phyloP scores from a whole-genome alignment of 2,329 filamentous ascomycete genomes.

The Emericellopsis atlantica region DNA sequence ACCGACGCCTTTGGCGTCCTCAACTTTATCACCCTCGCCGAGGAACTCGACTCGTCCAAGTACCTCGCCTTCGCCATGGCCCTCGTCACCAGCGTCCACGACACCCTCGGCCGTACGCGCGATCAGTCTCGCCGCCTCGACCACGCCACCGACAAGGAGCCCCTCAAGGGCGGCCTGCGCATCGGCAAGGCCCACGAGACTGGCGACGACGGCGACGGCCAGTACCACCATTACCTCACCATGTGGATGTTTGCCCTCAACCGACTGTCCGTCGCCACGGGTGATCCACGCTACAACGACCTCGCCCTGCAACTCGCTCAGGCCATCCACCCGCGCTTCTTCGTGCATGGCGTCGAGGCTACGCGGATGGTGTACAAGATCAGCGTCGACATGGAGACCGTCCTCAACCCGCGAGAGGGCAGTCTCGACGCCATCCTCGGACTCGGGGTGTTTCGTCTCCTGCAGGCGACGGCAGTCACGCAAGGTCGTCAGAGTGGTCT shows the following conservation, averaged over 20 bases:
- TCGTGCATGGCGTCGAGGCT: slow-evolving; percentile 12
- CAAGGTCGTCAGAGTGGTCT: slow-evolving; percentile 13
- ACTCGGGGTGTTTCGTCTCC: slow-evolving; percentile 33
- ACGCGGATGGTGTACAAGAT: slow-evolving; percentile 42
- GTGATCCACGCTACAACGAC: slow-evolving; percentile 31
- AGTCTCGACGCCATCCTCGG: slow-evolving; percentile 44
- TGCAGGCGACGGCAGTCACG: slow-evolving; percentile 26
- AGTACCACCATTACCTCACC: slow-evolving; percentile 50
- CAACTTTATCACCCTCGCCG: slow-evolving; percentile 42
- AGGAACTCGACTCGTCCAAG: slow-evolving; percentile 16
- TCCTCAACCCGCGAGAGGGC: slow-evolving; percentile 36
- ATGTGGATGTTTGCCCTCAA: slow-evolving; percentile 52
- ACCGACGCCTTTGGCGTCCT: slow-evolving; percentile 48
- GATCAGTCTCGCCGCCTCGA: slow-evolving; percentile 32
- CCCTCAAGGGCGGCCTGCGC: slow-evolving; percentile 39
- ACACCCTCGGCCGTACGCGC: slow-evolving; percentile 36
- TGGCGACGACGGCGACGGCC: slow-evolving; percentile 41
- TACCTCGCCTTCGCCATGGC: slow-evolving; percentile 36
- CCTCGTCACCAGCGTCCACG: slow-evolving; percentile 37
- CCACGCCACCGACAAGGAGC: slow-evolving; percentile 35
- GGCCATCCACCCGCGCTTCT: slow-evolving; percentile 39
- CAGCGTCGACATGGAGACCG: slow-evolving; percentile 29
- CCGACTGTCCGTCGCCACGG: slow-evolving; percentile 32
- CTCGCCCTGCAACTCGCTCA: slow-evolving; percentile 37
- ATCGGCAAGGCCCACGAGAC: slow-evolving; percentile 39